Evolutionary conservation across 345 rosid species (phyloP), one percentile per base, ranked within the genome.

Genomic region (Cardiospermum halicacabum): DNA sequence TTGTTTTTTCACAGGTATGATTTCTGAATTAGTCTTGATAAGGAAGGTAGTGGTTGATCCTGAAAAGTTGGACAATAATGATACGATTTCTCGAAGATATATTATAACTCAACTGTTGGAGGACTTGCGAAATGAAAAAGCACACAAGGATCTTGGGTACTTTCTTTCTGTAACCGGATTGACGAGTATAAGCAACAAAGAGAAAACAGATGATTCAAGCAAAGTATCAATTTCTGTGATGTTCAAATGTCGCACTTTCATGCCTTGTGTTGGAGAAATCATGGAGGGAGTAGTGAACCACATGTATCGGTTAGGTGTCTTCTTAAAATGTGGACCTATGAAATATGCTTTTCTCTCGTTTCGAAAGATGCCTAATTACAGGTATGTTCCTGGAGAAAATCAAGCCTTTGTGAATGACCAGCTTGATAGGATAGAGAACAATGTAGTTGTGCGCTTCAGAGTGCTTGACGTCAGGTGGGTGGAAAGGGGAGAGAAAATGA

Each of bases 391-490:
- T 0, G 68, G 71, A 6, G 57, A 63, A 27, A 60, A 68, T 10
- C 77, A 76, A 16, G 37, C 40, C 60, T 78, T 71, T 49, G 19
- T 75, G 34, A 72, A 48, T 0, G 55, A 71, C 0, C 60, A 65
- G 16, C 72, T 71, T 27, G 56, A 63, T 7, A 78, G 66, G 74
- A 71, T 78, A 47, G 64, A 69, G 36, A 65, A 43, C 10, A 69
- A 28, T 11, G 62, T 57, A 2, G 69, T 65, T 60, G 79, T 74
- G 47, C 48, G 51, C 37, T 75, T 78, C 65, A 32, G 54, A 49
- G 79, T 74, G 66, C 74, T 72, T 32, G 79, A 8, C 1, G 79
- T 72, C 42, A 72, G 61, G 69, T 74, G 78, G 74, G 48, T 57
- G 36, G 69, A 62, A 27, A 42, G 42, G 24, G 37, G 60, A 12